Conservation (phyloP, 345 rosid species). For the Eucalyptus erythrocorys region DNA sequence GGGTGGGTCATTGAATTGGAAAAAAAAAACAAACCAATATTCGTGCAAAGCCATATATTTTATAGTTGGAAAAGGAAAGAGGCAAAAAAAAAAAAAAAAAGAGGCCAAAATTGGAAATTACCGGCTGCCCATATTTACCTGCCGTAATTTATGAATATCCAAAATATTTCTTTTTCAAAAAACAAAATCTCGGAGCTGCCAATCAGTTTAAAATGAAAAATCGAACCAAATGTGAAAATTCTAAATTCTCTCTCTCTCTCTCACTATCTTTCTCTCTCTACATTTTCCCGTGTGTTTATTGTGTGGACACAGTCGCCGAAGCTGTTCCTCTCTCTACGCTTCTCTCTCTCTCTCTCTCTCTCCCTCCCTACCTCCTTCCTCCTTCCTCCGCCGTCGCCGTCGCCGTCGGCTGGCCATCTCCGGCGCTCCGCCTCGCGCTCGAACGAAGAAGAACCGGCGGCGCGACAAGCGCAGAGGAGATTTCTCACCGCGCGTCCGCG, state of each 20-base stretch:
- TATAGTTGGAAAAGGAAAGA: background rate
- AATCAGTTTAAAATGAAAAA: background rate
- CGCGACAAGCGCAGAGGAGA: too few species aligned
- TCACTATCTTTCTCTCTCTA: background rate
- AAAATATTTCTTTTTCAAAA: background rate
- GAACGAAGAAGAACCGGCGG: background rate
- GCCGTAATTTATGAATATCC: background rate
- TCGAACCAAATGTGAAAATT: background rate
- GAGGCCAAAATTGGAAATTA: background rate
- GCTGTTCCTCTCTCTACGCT: background rate
- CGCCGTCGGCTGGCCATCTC: background rate
- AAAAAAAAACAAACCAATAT: background rate
- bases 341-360: background rate
- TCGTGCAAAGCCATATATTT: background rate
- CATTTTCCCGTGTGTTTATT: background rate
- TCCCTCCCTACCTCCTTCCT: background rate
- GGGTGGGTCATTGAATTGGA: background rate
- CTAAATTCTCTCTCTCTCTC: background rate
- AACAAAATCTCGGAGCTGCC: background rate
- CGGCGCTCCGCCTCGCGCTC: background rate
- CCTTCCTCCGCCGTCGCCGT: background rate
- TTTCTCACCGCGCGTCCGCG: too few species aligned
- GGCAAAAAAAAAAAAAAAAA: background rate
- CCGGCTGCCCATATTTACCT: background rate
- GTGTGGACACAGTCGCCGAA: background rate